These are phyloP conservation scores for Salix purpurea DNA, from an alignment of 345 rosid genomes.

Conservation along the genomic window DNA sequence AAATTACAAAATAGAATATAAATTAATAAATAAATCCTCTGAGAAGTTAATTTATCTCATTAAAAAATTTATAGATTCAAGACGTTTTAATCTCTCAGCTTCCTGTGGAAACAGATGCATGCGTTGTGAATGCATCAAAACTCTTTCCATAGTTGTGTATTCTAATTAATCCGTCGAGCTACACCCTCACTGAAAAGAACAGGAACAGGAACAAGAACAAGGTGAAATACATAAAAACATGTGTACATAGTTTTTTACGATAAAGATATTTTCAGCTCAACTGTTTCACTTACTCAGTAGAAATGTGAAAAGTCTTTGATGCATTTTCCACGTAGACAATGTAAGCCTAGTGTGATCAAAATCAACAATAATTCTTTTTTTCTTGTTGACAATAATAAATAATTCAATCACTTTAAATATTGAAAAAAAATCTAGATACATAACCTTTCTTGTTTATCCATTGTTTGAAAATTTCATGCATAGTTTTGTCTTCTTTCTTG, in stretches of 20 bases:
- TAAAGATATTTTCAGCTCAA: neutral
- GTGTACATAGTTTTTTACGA: too few relatives aligned
- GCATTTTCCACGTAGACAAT: neutral
- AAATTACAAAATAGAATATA: neutral
- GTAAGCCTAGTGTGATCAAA: neutral
- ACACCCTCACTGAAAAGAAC: neutral
- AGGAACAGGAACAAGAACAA: neutral
- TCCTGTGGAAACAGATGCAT: neutral
- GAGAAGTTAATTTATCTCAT: too few relatives aligned
- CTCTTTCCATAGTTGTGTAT: neutral
- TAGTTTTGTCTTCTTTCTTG: too few relatives aligned
- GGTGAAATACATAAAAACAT: too few relatives aligned
- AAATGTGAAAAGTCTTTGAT: neutral
- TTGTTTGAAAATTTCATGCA: too few relatives aligned
- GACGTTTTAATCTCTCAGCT: neutral
- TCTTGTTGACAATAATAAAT: too few relatives aligned
- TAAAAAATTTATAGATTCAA: too few relatives aligned
- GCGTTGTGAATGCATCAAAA: neutral
- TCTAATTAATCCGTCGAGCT: neutral
- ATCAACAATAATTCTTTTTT: too few relatives aligned
- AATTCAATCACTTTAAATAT: too few relatives aligned
- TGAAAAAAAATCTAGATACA: too few relatives aligned
- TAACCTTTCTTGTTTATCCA: too few relatives aligned
- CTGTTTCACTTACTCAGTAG: neutral
- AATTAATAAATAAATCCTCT: too few relatives aligned